Base-by-base conservation (phyloP, 2,329 filamentous ascomycete species). In the Macrophomina tecta region DNA sequence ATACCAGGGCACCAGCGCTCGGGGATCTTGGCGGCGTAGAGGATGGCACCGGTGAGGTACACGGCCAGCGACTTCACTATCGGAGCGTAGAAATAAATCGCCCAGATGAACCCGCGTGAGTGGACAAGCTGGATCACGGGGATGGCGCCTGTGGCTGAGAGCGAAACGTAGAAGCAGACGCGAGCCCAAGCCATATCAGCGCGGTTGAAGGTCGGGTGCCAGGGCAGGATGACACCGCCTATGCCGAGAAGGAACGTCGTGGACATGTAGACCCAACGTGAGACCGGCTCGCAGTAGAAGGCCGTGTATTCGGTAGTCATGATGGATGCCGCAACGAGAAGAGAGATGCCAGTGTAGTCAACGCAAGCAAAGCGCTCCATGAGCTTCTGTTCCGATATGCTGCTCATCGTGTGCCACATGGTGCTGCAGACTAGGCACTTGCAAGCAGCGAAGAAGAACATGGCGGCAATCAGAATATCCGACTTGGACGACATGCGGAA, bases 381-480 rank as follows among this genome's bases (percentile, higher is more conserved):
- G 49, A 97, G 87, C 23, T 89, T 88, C 74, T 97, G 90, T 72
- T 97, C 92, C 18, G 94, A 93, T 65, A 98, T 96, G 73, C 92
- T 93, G 82, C 94, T 97, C 93, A 99, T 98, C 32, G 95, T 97
- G 82, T 99, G 95, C 95, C 95, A 99, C 75, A 98, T 89, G 70
- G 91, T 94, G 69, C 91, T 96, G 88, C 95, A 99, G 76, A 94
- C 89, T 65, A 99, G 87, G 75, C 94, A 98, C 79, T 98, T 93
- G 83, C 90, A 93, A 53, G 95, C 95, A 56, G 94, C 95, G 75
- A 97, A 92, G 83, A 99, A 97, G 85, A 99, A 99, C 71, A 96
- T 86, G 28, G 91, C 93, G 0, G 94, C 94, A 69, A 99, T 93
- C 75, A 95, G 87, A 68, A 98, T 88, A 76, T 99, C 95, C 58